These are phyloP conservation scores for Hordeum pubiflorum DNA, from an alignment of 202 grass and related monocot species.

Conservation along the genomic window DNA sequence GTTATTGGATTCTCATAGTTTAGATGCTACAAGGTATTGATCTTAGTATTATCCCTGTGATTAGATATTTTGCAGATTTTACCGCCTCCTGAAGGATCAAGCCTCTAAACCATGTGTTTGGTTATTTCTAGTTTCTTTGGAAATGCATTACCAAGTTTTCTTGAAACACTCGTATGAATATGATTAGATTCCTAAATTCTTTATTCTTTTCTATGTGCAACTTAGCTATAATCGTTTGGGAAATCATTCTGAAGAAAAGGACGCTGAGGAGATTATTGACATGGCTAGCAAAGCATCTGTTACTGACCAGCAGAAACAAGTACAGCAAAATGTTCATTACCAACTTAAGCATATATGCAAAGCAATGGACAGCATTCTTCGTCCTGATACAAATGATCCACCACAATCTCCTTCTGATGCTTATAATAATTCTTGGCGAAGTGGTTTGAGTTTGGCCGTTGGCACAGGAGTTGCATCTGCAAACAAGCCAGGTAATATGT, in stretches of 20 bases:
- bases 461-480: constrained; percentile 37
- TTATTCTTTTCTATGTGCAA: constrained; percentile 17
- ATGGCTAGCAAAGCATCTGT: constrained; percentile 76
- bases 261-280: constrained; percentile 79
- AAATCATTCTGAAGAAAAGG: constrained; percentile 63
- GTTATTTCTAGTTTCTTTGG: background rate
- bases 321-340: constrained; percentile 79
- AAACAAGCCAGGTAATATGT: constrained; percentile 42
- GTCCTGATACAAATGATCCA: constrained; percentile 25
- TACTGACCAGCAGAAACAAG: constrained; percentile 73
- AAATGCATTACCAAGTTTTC: constrained; percentile 3
- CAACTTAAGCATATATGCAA: constrained; percentile 58
- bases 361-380: constrained; percentile 63
- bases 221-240: constrained; percentile 79
- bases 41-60: background rate
- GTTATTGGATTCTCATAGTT: constrained; percentile 14
- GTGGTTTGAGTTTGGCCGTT: constrained; percentile 72
- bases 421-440: constrained; percentile 35
- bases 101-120: background rate
- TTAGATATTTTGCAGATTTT: background rate
- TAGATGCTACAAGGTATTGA: background rate
- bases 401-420: constrained; percentile 18
- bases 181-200: background rate
- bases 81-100: background rate
- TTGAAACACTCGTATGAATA: background rate